Percentiles rank a stretch among this genome's conserved stretches.
Conservation (phyloP, 2,329 filamentous ascomycete species). For the Aspergillus aculeatus region DNA sequence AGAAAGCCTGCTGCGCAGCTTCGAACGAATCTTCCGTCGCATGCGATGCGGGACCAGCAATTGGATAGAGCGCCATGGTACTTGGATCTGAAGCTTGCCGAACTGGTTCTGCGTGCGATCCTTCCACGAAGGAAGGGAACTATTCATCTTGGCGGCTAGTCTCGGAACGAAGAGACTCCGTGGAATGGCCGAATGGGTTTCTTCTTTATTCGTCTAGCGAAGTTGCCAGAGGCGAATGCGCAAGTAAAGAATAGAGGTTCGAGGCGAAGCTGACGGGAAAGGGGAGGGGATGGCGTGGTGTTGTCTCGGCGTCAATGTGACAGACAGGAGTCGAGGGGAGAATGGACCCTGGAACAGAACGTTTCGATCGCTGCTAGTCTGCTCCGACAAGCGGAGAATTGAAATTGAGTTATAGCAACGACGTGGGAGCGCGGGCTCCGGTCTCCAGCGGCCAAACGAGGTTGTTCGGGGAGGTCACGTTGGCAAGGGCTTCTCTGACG, state of each 20-base stretch:
- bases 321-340: conserved; percentile 8
- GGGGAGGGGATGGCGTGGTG: conserved; percentile 9
- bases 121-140: conserved; percentile 46
- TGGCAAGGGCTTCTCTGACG: conserved; percentile 29
- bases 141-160: conserved; percentile 33
- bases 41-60: conserved; percentile 61
- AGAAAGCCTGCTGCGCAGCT: conserved; percentile 64
- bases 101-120: conserved; percentile 46
- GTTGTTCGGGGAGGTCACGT: conserved; percentile 27
- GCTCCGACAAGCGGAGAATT: conserved; percentile 16
- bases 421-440: conserved; percentile 19
- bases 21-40: conserved; percentile 66
- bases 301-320: conserved; percentile 20
- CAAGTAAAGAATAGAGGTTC: conserved; percentile 3
- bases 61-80: conserved; percentile 52
- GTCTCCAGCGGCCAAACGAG: conserved; percentile 27
- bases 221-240: neutral
- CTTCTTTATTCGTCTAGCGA: neutral
- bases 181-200: conserved; percentile 16
- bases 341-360: conserved; percentile 7
- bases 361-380: conserved; percentile 17
- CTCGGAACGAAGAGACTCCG: conserved; percentile 20
- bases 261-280: conserved; percentile 17
- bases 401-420: conserved; percentile 10
- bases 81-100: conserved; percentile 46